Conservation (phyloP, 768 basidiomycete species). For the Collybia nuda region DNA sequence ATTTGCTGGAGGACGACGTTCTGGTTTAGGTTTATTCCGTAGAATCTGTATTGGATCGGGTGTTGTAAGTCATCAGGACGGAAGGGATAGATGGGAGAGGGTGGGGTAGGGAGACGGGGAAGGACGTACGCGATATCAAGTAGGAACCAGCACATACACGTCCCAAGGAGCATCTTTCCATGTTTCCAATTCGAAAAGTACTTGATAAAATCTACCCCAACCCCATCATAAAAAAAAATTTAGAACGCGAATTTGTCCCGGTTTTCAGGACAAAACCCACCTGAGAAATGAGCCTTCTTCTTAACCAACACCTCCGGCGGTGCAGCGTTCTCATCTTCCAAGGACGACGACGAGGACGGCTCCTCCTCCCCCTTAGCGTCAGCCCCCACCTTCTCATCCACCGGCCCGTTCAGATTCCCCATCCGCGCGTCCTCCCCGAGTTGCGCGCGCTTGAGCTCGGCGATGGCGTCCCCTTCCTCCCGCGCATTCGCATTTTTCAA, state of each 20-base stretch:
- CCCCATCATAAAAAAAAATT: too few species aligned
- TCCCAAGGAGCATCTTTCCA: conserved; percentile 64
- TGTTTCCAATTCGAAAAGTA: conserved; percentile 80
- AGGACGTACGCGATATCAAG: conserved; percentile 62
- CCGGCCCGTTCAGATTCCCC: neutral
- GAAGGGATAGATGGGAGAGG: too few species aligned
- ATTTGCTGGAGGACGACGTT: conserved; percentile 77
- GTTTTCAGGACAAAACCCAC: conserved; percentile 30
- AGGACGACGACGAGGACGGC: conserved; percentile 4
- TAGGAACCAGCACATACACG: conserved; percentile 71
- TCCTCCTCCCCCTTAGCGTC: conserved; percentile 6
- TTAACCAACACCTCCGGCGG: conserved; percentile 23
- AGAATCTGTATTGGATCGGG: conserved; percentile 44
- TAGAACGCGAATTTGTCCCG: too few species aligned
- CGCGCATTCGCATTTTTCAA: conserved; percentile 14
- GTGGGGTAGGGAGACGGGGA: neutral
- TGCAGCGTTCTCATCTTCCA: conserved; percentile 9
- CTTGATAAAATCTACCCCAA: conserved; percentile 59
- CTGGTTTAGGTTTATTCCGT: conserved; percentile 73
- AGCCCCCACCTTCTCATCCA: neutral
- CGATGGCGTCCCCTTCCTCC: conserved; percentile 24
- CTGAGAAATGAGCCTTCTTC: conserved; percentile 53
- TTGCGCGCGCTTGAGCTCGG: conserved; percentile 33
- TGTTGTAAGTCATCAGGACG: neutral
- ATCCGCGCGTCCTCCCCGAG: conserved; percentile 24